Evolutionary conservation across 2,329 filamentous ascomycete species (phyloP).

Genomic region (Xylariales sp.): DNA sequence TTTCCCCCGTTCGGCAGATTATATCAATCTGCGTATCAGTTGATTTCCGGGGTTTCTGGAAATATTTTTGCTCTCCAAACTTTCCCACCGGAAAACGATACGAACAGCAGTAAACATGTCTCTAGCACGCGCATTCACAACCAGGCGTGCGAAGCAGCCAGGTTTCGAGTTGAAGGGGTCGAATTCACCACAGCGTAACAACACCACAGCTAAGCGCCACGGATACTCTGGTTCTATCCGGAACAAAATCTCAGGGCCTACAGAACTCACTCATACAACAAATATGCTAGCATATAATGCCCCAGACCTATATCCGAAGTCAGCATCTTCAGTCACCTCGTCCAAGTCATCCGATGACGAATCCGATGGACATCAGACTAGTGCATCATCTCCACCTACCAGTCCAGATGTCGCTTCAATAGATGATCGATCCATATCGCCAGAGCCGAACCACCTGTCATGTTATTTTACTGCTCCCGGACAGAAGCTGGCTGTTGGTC

Average conservation of each 20-base stretch:
- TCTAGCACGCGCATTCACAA: conserved; percentile 68
- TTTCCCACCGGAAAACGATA: too few relatives aligned
- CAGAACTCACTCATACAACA: conserved; percentile 86
- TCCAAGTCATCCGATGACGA: conserved; percentile 61
- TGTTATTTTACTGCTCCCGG: conserved; percentile 58
- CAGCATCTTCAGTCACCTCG: conserved; percentile 46
- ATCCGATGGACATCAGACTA: conserved; percentile 61
- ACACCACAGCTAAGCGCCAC: conserved; percentile 41
- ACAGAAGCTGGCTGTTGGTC: conserved; percentile 37
- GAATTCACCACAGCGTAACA: conserved; percentile 43
- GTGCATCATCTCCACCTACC: conserved; percentile 57
- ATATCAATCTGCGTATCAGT: too few relatives aligned
- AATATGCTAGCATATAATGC: conserved; percentile 96
- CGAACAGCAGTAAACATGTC: conserved; percentile 55
- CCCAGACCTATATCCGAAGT: conserved; percentile 63
- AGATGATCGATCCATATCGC: conserved; percentile 50
- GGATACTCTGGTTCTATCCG: conserved; percentile 43
- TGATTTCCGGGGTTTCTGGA: too few relatives aligned
- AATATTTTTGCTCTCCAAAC: too few relatives aligned
- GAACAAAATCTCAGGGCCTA: conserved; percentile 78
- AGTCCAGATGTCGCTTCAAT: conserved; percentile 61
- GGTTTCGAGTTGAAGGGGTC: conserved; percentile 40
- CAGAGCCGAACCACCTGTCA: conserved; percentile 62
- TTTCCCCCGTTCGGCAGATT: not conserved
- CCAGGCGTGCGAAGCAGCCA: conserved; percentile 58